Conservation (phyloP, 2,329 filamentous ascomycete species). For the Fusarium poae region DNA sequence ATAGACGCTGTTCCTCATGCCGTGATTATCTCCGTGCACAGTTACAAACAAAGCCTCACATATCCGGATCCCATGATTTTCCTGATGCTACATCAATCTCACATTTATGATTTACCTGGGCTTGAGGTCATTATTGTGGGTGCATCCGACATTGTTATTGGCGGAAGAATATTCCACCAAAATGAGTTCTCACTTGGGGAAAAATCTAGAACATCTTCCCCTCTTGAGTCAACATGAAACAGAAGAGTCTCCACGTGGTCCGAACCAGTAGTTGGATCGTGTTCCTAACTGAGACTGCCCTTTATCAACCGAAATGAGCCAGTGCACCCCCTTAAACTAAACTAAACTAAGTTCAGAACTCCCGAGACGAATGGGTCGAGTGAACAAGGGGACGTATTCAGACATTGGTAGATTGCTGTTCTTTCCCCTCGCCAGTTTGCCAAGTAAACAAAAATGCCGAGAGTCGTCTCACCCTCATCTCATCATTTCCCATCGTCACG, state of each 20-base stretch:
- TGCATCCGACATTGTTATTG: neutral
- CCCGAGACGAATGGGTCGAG: neutral
- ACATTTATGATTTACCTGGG: neutral
- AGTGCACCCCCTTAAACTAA: neutral
- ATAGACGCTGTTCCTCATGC: neutral
- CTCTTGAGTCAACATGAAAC: constrained; percentile 5
- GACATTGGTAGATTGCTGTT: neutral
- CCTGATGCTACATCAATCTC: neutral
- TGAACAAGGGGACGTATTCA: neutral
- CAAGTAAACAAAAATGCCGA: constrained; percentile 11
- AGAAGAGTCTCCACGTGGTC: neutral
- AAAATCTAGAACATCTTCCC: constrained; percentile 15
- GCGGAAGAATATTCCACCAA: constrained; percentile 14
- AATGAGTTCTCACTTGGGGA: constrained; percentile 10
- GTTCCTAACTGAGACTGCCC: neutral
- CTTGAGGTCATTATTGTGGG: neutral
- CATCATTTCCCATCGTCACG: neutral
- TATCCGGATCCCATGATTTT: neutral
- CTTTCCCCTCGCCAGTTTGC: neutral
- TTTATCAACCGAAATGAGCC: neutral
- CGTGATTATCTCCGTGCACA: neutral
- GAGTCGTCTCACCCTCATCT: neutral
- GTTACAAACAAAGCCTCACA: neutral
- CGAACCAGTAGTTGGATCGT: neutral
- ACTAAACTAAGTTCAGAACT: neutral